Percentiles rank a stretch among this genome's conserved stretches.
phyloP scores from a whole-genome alignment of 78 protist genomes.

The Emiliania huxleyi region DNA sequence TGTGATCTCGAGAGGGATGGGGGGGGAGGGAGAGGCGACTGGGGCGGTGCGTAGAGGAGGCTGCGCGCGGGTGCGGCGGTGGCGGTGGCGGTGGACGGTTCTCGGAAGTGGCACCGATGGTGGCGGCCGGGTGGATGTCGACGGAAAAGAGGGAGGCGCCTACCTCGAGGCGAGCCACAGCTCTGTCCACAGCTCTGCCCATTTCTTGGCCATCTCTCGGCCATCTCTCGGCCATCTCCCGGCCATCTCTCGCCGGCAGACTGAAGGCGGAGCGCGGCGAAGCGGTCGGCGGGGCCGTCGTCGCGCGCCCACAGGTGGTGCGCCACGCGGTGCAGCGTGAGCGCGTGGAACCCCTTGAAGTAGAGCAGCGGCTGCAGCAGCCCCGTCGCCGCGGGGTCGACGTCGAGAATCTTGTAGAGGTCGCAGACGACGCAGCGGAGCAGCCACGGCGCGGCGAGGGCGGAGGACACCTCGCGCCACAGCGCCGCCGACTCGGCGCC shows the following conservation, averaged over 20 bases:
- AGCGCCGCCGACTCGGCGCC: background rate
- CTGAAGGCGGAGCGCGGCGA: background rate
- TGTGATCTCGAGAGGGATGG: too few species aligned
- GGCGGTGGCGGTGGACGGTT: too few species aligned
- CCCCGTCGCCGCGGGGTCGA: background rate
- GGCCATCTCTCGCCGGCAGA: too few species aligned
- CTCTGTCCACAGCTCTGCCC: too few species aligned
- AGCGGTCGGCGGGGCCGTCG: background rate
- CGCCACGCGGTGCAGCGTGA: background rate
- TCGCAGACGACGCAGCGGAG: background rate
- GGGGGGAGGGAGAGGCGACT: too few species aligned
- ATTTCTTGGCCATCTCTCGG: too few species aligned
- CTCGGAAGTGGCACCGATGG: slow-evolving; percentile 53
- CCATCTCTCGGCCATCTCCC: too few species aligned
- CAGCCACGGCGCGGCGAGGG: background rate
- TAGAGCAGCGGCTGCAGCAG: slow-evolving; percentile 1
- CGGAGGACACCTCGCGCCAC: background rate
- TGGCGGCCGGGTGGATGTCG: slow-evolving; percentile 72
- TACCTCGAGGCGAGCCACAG: too few species aligned
- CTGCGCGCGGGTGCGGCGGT: too few species aligned
- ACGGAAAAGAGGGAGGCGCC: background rate
- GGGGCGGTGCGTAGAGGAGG: too few species aligned
- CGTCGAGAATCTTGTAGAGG: background rate
- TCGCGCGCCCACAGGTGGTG: slow-evolving; percentile 8
- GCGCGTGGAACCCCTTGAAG: slow-evolving; percentile 41